phyloP scores from a whole-genome alignment of 2,329 filamentous ascomycete genomes.

The Aciculosporium take region DNA sequence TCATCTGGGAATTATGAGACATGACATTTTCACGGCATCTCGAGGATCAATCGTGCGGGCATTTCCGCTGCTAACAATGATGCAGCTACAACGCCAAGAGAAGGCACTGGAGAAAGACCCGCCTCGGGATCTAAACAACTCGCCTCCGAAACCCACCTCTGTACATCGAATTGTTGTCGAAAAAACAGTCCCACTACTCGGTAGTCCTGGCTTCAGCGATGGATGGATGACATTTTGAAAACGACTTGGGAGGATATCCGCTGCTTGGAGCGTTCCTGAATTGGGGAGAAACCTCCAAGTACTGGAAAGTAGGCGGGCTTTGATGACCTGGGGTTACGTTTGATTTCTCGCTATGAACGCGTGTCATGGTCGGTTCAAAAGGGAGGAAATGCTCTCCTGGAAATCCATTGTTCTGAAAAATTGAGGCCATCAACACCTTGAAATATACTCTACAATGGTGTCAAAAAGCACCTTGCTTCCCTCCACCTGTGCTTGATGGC shows the following conservation, averaged over 20 bases:
- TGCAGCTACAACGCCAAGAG: slow-evolving; percentile 98
- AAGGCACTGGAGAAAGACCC: slow-evolving; percentile 99
- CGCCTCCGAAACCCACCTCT: slow-evolving; percentile 14
- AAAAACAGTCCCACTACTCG: background rate
- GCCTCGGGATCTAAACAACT: slow-evolving; percentile 86
- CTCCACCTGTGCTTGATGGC: background rate
- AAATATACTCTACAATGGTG: background rate
- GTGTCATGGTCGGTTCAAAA: slow-evolving; percentile 33
- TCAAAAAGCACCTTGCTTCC: background rate
- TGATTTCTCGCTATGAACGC: slow-evolving; percentile 26
- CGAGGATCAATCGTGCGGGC: background rate
- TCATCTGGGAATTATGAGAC: too few species aligned
- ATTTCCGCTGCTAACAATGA: slow-evolving; percentile 8
- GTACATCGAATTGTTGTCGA: slow-evolving; percentile 3
- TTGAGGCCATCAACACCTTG: background rate
- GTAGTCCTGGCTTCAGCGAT: slow-evolving; percentile 16
- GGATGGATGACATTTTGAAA: slow-evolving; percentile 9
- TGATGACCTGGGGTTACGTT: slow-evolving; percentile 20
- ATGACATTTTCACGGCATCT: too few species aligned
- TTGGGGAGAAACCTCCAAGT: slow-evolving; percentile 8
- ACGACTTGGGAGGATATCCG: slow-evolving; percentile 6
- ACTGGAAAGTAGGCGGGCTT: slow-evolving; percentile 15
- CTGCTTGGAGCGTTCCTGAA: slow-evolving; percentile 10
- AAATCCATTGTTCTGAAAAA: too few species aligned
- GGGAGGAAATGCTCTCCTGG: too few species aligned